Conservation (phyloP, 225 moss, liverwort and hornwort species). For the Pseudoscleropodium purum region DNA sequence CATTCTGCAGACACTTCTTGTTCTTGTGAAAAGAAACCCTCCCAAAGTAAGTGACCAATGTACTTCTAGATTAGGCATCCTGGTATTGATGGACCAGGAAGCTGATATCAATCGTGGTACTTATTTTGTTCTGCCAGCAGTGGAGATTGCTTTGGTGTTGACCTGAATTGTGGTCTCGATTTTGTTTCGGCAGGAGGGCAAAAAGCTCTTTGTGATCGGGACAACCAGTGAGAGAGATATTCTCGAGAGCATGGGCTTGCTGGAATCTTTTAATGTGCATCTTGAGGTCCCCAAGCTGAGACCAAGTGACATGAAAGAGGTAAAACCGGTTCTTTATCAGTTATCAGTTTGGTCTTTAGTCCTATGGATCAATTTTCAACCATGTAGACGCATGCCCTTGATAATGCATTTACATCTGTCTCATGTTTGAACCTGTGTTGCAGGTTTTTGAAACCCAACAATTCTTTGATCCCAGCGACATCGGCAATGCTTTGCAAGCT, state of each 20-base stretch:
- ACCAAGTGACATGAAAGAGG: slow-evolving; percentile 45
- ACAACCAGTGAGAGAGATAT: slow-evolving; percentile 64
- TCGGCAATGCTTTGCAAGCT: slow-evolving; percentile 46
- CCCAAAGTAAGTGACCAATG: slow-evolving; percentile 52
- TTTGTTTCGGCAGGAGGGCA: slow-evolving; percentile 59
- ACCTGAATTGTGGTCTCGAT: neutral
- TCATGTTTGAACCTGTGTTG: neutral
- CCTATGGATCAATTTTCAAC: neutral
- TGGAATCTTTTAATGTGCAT: slow-evolving; percentile 63
- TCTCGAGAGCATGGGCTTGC: slow-evolving; percentile 58
- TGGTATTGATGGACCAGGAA: neutral
- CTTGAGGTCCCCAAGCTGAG: slow-evolving; percentile 58
- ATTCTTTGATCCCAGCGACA: slow-evolving; percentile 43
- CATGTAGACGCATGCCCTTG: neutral
- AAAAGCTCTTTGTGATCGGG: slow-evolving; percentile 72
- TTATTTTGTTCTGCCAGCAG: neutral
- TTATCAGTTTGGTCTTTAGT: neutral
- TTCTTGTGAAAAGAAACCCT: slow-evolving; percentile 81
- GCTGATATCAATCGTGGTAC: neutral
- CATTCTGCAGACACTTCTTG: slow-evolving; percentile 71
- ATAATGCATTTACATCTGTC: neutral
- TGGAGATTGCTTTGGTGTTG: neutral
- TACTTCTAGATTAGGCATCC: neutral
- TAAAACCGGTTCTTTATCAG: neutral
- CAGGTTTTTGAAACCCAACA: slow-evolving; percentile 49